Percentiles rank a stretch among this genome's conserved stretches.
These are phyloP conservation scores for Ascosphaera pollenicola DNA, from an alignment of 2,329 filamentous ascomycete genomes.

Conservation along the genomic window DNA sequence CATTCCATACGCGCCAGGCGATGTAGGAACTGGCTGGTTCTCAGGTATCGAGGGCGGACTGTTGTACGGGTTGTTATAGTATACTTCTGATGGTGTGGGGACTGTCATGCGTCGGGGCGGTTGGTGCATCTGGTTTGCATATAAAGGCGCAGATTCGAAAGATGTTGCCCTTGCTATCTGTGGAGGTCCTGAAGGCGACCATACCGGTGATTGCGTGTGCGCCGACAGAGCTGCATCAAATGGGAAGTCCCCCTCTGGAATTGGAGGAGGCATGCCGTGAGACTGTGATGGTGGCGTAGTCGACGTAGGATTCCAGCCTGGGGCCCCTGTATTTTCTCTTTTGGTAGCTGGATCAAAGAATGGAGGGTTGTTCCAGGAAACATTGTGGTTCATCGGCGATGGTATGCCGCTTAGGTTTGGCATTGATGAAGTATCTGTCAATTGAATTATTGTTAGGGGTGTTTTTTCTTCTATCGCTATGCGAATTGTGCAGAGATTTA, in stretches of 20 bases:
- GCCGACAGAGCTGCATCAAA: neutral
- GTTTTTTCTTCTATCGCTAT: too few relatives aligned
- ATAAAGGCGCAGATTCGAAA: neutral
- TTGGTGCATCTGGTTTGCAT: neutral
- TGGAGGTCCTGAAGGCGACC: neutral
- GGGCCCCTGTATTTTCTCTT: neutral
- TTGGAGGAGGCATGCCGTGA: neutral
- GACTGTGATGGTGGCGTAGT: too few relatives aligned
- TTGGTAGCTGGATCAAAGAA: neutral
- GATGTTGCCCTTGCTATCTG: neutral
- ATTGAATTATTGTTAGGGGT: too few relatives aligned
- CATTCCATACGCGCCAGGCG: neutral
- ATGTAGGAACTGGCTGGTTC: neutral
- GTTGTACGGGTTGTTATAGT: neutral
- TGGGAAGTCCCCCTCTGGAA: neutral
- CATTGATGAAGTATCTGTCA: neutral
- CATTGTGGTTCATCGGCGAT: neutral
- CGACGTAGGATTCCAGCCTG: too few relatives aligned
- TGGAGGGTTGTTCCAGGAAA: neutral
- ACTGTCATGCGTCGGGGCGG: neutral
- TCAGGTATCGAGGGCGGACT: neutral
- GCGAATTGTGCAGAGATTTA: too few relatives aligned
- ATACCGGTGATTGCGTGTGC: neutral
- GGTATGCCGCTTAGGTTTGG: neutral
- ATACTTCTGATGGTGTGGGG: neutral